A percentile compares a stretch with the other conserved stretches of the same genome.
phyloP scores from a whole-genome alignment of 352 stramenopile species.

The Globisporangium abappressorium region DNA sequence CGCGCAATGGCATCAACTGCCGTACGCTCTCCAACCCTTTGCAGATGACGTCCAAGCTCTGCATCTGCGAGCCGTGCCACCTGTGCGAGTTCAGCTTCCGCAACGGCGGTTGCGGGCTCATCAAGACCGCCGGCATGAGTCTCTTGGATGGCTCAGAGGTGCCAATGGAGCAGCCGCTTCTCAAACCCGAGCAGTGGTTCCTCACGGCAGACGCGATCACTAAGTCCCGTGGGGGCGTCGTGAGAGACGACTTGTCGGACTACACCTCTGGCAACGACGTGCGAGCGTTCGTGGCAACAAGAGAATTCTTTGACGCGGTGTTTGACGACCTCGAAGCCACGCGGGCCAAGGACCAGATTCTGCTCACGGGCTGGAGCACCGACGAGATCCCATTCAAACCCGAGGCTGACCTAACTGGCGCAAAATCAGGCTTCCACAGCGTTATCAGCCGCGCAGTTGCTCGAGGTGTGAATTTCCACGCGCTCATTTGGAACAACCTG shows the following conservation, averaged over 20 bases:
- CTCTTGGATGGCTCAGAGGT: conserved; percentile 24
- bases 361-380: conserved; percentile 54
- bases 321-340: conserved; percentile 42
- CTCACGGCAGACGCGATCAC: conserved; percentile 54
- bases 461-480: conserved; percentile 39
- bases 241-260: conserved; percentile 34
- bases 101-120: conserved; percentile 22
- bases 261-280: conserved; percentile 49
- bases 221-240: conserved; percentile 34
- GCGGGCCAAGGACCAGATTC: conserved; percentile 32
- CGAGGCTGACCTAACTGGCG: conserved; percentile 18
- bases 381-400: conserved; percentile 61
- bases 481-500: conserved; percentile 66
- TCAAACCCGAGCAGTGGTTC: conserved; percentile 59
- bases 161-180: conserved; percentile 29
- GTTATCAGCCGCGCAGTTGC: conserved; percentile 30
- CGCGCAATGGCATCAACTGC: conserved; percentile 13
- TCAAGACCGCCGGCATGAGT: conserved; percentile 18
- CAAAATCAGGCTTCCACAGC: conserved; percentile 33
- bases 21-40: conserved; percentile 10
- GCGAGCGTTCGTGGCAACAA: conserved; percentile 33
- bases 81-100: conserved; percentile 29
- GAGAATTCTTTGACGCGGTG: conserved; percentile 45
- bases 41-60: conserved; percentile 22
- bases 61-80: conserved; percentile 39